phyloP scores from a whole-genome alignment of 495 filamentous ascomycete species.

The Chaetomium fimeti region DNA sequence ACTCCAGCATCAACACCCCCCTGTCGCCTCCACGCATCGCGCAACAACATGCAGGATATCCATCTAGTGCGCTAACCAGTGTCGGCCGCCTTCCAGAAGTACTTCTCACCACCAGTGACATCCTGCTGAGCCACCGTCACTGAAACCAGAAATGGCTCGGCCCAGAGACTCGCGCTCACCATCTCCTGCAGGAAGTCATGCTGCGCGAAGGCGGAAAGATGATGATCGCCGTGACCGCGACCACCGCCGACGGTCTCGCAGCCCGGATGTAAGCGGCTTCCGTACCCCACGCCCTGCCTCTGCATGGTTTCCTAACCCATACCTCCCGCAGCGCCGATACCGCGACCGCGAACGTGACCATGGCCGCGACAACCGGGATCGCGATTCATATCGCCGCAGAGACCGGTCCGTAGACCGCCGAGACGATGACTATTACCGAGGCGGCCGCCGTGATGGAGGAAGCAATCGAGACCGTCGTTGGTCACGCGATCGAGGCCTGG shows the following conservation, averaged over 20 bases:
- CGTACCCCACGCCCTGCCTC: conserved; percentile 1
- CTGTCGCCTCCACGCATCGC: conserved; percentile 8
- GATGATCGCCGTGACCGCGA: conserved; percentile 74
- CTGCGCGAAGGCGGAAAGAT: conserved; percentile 72
- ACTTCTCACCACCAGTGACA: conserved; percentile 64
- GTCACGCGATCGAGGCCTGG: conserved; percentile 63
- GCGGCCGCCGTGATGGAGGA: conserved; percentile 46
- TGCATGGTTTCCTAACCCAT: conserved; percentile 34
- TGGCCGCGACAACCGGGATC: conserved; percentile 56
- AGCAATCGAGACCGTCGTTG: conserved; percentile 45
- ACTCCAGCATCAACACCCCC: conserved; percentile 2
- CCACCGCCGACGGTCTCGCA: conserved; percentile 67
- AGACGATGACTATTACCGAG: conserved; percentile 66
- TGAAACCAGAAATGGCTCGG: conserved; percentile 67
- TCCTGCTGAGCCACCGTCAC: conserved; percentile 43
- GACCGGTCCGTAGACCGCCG: conserved; percentile 73
- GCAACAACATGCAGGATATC: conserved; percentile 15
- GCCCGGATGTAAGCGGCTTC: conserved; percentile 61
- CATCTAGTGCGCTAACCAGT: conserved; percentile 26
- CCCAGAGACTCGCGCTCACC: conserved; percentile 91
- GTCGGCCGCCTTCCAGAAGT: conserved; percentile 45
- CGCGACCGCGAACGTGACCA: conserved; percentile 47
- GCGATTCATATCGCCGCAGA: conserved; percentile 64
- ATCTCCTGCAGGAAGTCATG: conserved; percentile 91
- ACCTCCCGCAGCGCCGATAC: conserved; percentile 54